Conservation (phyloP, 352 stramenopile genomes). For the Aphanomyces stellatus region DNA sequence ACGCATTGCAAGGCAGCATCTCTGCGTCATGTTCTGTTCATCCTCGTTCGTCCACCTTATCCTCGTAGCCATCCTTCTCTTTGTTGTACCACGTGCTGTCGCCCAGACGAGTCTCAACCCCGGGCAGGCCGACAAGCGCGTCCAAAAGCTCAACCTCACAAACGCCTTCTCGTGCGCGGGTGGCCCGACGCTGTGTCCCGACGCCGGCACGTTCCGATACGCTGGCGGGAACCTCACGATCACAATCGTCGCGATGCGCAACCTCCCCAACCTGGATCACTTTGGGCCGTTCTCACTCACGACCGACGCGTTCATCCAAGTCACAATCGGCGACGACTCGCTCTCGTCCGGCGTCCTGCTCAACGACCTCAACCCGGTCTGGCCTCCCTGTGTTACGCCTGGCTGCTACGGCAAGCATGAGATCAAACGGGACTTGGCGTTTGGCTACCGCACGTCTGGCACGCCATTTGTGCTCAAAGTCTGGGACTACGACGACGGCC, state of each 20-base stretch:
- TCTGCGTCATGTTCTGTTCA: no score
- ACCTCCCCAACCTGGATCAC: conserved; percentile 74
- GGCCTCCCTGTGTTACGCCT: conserved; percentile 38
- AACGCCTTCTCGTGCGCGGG: conserved; percentile 64
- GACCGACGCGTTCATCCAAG: conserved; percentile 74
- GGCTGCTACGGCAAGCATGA: conserved; percentile 43
- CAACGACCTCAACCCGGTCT: conserved; percentile 73
- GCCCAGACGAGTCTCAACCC: conserved; percentile 50
- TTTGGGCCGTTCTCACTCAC: conserved; percentile 51
- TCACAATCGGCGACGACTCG: conserved; percentile 62
- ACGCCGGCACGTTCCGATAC: conserved; percentile 52
- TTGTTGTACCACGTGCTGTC: not conserved
- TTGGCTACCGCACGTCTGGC: conserved; percentile 77
- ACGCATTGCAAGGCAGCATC: no score
- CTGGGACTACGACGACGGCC: conserved; percentile 70
- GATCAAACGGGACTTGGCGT: conserved; percentile 59
- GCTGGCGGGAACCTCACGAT: conserved; percentile 84
- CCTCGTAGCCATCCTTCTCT: not conserved
- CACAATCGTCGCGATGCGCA: conserved; percentile 74
- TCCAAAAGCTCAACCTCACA: conserved; percentile 40
- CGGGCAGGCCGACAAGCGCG: conserved; percentile 54
- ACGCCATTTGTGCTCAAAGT: conserved; percentile 60
- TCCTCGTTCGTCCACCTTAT: no score
- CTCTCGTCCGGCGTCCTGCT: conserved; percentile 46
- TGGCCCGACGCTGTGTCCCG: conserved; percentile 52